Base-by-base conservation (phyloP, 495 filamentous ascomycete genomes). In the Tuber magnatum region DNA sequence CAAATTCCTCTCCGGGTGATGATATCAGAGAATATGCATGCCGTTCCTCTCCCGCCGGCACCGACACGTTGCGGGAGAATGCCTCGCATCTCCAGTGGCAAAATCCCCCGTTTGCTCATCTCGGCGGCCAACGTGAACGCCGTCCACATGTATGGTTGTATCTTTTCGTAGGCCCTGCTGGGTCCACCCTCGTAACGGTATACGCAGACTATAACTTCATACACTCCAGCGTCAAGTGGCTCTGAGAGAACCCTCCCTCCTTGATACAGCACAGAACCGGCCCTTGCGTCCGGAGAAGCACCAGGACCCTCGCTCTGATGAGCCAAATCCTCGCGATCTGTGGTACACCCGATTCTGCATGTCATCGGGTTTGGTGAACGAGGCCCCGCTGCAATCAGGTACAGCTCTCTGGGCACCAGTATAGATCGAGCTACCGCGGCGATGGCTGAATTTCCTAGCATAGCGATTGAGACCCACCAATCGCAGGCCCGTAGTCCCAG, bases 11-110 rank as follows among this genome's bases (percentile, higher is more conserved):
- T 8, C 24, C 39, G 39, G 2, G 69, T 42, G 8, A 75, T 10
- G 18, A 75, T n/a, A 32, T 75, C 74, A 9, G 74, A 75, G 24
- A 71, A 75, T 9, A 75, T 48, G 68, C 0, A 51, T 73, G 72
- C 35, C n/a, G n/a, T 35, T 32, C n/a, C 18, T 28, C 1, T 40
- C 38, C 20, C 20, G 5, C 4, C 5, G 20, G 5, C 20, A 2
- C 44, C 4, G 41, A 12, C 43, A 3, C 43, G 44, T 14, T 32
- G 68, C 3, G 42, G 61, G 1, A 24, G 24, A 24, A 46, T 68
- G n/a, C 61, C 43, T 7, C 16, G 14, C 68, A 51, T 39, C 40
- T 75, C 74, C 6, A 72, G 28, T 12, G 74, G 74, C 3, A 69
- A 69, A 1, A 75, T 71, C 4, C 40, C 28, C 7, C 74, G 74